Conservation (phyloP, 1,284 basidiomycete species). For the Cutaneotrichosporon arboriforme region DNA sequence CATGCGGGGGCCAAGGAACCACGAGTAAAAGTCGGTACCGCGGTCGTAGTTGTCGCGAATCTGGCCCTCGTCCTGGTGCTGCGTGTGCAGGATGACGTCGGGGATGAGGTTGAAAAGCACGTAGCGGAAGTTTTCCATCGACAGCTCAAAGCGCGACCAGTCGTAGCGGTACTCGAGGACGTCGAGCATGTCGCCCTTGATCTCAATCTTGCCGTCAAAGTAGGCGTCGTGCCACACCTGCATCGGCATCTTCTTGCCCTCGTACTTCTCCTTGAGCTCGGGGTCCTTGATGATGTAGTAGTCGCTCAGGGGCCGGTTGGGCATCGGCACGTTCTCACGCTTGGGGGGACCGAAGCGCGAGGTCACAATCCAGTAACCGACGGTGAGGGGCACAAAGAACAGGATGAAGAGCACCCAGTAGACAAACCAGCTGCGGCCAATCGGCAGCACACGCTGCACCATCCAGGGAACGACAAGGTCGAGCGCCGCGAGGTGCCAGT, state of each 20-base stretch:
- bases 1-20: slow-evolving; percentile 54
- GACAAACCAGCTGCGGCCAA: slow-evolving; percentile 60
- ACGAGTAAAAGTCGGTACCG: slow-evolving; percentile 89
- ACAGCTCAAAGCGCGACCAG: slow-evolving; percentile 79
- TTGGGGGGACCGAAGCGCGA: slow-evolving; percentile 74
- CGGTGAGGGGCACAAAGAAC: slow-evolving; percentile 67
- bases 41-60: slow-evolving; percentile 96
- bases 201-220: slow-evolving; percentile 93
- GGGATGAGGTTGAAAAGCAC: slow-evolving; percentile 84
- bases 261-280: slow-evolving; percentile 71
- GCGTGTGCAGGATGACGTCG: slow-evolving; percentile 86
- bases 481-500: slow-evolving; percentile 69
- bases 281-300: slow-evolving; percentile 89
- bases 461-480: slow-evolving; percentile 74
- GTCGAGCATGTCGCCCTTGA: slow-evolving; percentile 94
- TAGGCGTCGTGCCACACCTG: slow-evolving; percentile 96
- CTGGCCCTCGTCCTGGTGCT: slow-evolving; percentile 88
- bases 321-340: slow-evolving; percentile 82
- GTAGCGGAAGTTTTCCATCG: slow-evolving; percentile 73
- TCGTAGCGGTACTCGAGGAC: slow-evolving; percentile 91
- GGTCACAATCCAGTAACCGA: slow-evolving; percentile 87
- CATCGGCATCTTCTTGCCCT: slow-evolving; percentile 88
- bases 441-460: slow-evolving; percentile 70
- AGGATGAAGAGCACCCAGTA: slow-evolving; percentile 68
- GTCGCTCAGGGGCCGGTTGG: slow-evolving; percentile 75